phyloP scores from a whole-genome alignment of 2,329 filamentous ascomycete genomes.

The Fusarium sp. region DNA sequence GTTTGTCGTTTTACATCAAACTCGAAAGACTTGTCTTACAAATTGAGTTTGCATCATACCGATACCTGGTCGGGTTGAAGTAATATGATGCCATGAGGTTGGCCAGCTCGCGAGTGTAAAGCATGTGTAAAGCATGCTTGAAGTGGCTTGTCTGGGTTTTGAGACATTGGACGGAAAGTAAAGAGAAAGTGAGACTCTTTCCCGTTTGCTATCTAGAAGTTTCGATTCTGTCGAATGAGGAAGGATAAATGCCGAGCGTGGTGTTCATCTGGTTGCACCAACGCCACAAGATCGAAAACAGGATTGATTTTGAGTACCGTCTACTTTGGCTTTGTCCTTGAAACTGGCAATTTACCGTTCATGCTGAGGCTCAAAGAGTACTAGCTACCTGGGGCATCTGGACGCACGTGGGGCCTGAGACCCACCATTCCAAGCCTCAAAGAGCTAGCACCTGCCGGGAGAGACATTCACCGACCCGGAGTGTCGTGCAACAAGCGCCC shows the following conservation, averaged over 20 bases:
- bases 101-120: neutral
- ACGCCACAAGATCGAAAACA: neutral
- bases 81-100: neutral
- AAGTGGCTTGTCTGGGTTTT: neutral
- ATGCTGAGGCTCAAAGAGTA: slow-evolving; percentile 18
- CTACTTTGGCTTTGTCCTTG: neutral
- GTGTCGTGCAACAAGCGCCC: slow-evolving; percentile 36
- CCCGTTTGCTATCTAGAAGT: slow-evolving; percentile 20
- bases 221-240: slow-evolving; percentile 29
- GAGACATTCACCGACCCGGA: slow-evolving; percentile 45
- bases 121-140: neutral
- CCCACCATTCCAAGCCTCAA: slow-evolving; percentile 37
- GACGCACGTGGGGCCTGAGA: slow-evolving; percentile 13
- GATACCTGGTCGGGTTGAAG: too few relatives aligned
- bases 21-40: too few relatives aligned
- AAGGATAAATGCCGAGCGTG: slow-evolving; percentile 11
- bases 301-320: neutral
- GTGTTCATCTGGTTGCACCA: slow-evolving; percentile 30
- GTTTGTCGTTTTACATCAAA: too few relatives aligned
- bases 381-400: slow-evolving; percentile 2
- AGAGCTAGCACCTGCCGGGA: slow-evolving; percentile 30
- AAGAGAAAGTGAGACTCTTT: neutral
- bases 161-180: neutral
- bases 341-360: neutral
- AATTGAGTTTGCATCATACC: too few relatives aligned